Conservation (phyloP, 2,329 filamentous ascomycete species). For the Trichoderma arundinaceum region DNA sequence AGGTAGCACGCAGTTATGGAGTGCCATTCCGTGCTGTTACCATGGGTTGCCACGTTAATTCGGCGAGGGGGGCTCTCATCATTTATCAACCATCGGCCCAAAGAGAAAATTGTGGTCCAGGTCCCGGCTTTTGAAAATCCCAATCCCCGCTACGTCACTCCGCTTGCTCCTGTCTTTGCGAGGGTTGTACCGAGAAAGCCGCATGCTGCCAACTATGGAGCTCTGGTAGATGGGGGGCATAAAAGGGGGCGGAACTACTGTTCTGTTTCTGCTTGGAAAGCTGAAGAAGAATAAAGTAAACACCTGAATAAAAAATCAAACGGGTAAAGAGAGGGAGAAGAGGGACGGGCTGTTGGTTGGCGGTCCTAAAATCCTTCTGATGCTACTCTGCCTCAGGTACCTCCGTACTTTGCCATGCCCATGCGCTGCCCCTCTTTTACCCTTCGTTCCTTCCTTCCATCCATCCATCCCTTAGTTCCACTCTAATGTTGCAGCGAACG, state of each 20-base stretch:
- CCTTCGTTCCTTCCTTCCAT: conserved; percentile 9
- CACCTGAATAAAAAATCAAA: too few species aligned
- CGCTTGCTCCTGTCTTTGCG: neutral
- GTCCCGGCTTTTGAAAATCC: neutral
- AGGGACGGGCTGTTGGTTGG: too few species aligned
- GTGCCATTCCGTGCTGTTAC: conserved; percentile 12
- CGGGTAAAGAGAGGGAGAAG: too few species aligned
- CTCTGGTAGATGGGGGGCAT: too few species aligned
- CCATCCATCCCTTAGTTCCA: conserved; percentile 21
- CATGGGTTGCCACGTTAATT: neutral
- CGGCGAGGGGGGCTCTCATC: neutral
- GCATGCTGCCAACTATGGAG: neutral
- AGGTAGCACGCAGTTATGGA: neutral
- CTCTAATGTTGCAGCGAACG: conserved; percentile 19
- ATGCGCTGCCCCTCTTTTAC: conserved; percentile 28
- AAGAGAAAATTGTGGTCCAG: neutral
- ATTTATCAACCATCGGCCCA: neutral
- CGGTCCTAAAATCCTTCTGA: neutral
- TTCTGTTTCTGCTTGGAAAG: too few species aligned
- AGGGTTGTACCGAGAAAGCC: neutral
- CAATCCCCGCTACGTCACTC: neutral
- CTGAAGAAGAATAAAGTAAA: too few species aligned
- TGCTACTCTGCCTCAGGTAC: conserved; percentile 6
- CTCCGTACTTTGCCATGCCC: neutral
- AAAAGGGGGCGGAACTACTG: neutral